Conservation (phyloP, 352 stramenopile species). For the Phytopythium helicoides region DNA sequence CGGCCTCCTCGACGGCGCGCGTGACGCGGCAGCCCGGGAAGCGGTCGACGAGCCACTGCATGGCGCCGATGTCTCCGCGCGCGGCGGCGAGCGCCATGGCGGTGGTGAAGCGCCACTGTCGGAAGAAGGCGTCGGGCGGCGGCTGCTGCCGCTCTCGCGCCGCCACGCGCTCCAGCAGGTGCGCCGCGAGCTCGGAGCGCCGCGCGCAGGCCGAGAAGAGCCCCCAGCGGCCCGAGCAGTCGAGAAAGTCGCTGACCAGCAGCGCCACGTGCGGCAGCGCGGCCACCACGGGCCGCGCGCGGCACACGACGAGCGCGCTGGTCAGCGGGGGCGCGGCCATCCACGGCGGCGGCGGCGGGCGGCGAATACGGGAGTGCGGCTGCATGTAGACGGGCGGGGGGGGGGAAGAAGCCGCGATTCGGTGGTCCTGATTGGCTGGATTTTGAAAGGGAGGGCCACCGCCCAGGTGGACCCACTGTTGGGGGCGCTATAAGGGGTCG, state of each 20-base stretch:
- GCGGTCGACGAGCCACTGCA: constrained; percentile 19
- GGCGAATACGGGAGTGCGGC: no score
- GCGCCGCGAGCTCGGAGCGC: constrained; percentile 13
- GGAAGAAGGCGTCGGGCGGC: constrained; percentile 20
- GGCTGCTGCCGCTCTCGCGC: constrained; percentile 12
- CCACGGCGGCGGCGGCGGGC: no score
- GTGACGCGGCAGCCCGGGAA: constrained; percentile 25
- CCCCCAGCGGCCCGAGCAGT: constrained; percentile 26
- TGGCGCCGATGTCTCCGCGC: constrained; percentile 15
- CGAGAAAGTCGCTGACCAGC: constrained; percentile 31
- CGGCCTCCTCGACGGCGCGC: constrained; percentile 23
- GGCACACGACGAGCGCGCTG: constrained; percentile 22
- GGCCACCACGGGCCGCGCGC: constrained; percentile 14
- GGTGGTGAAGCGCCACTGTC: constrained; percentile 24
- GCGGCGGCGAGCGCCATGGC: constrained; percentile 10
- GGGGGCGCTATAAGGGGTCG: no score
- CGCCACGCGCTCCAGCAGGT: constrained; percentile 21
- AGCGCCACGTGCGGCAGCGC: constrained; percentile 22
- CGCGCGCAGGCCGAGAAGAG: constrained; percentile 25
- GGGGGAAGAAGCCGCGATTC: no score
- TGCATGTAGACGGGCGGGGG: no score
- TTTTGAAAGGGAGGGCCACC: constrained; percentile 2
- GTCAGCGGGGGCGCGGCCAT: constrained; percentile 15
- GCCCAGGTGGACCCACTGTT: no score
- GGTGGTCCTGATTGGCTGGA: no score